phyloP scores from a whole-genome alignment of 371 early-diverging fungal genomes.

The Mortierella sp. region DNA sequence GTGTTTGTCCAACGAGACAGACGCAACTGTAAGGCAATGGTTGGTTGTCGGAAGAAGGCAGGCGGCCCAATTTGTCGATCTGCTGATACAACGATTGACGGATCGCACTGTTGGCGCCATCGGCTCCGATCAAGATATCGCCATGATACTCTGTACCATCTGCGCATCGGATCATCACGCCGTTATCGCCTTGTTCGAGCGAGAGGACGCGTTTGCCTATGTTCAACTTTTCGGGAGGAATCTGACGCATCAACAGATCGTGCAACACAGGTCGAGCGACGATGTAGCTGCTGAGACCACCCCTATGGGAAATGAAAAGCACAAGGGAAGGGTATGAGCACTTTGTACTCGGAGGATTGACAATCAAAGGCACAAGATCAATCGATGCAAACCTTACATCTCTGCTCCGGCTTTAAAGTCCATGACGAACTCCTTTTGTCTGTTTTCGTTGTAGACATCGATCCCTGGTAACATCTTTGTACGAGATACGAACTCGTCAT shows the following conservation, averaged over 20 bases:
- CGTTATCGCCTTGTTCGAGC: constrained; percentile 1
- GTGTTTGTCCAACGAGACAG: neutral
- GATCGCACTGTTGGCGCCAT: constrained; percentile 24
- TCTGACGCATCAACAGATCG: constrained; percentile 1
- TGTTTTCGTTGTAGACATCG: no score
- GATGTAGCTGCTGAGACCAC: no score
- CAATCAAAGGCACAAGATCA: no score
- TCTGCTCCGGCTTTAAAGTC: no score
- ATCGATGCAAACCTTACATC: no score
- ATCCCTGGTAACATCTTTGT: no score
- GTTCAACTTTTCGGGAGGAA: constrained; percentile 18
- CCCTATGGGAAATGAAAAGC: no score
- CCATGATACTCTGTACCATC: constrained; percentile 4
- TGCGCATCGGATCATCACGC: constrained; percentile 3
- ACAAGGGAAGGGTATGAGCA: no score
- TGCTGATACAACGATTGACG: constrained; percentile 20
- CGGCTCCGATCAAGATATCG: constrained; percentile 22
- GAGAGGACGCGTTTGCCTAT: constrained; percentile 13
- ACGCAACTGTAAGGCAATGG: neutral
- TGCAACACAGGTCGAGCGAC: constrained; percentile 7
- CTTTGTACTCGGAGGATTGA: no score
- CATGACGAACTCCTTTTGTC: no score
- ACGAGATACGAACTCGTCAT: constrained; percentile 6
- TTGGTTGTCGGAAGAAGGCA: constrained; percentile 11
- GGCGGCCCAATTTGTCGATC: neutral